These are phyloP conservation scores for Westerdykella ornata DNA, from an alignment of 2,329 filamentous ascomycete genomes.

Conservation along the genomic window DNA sequence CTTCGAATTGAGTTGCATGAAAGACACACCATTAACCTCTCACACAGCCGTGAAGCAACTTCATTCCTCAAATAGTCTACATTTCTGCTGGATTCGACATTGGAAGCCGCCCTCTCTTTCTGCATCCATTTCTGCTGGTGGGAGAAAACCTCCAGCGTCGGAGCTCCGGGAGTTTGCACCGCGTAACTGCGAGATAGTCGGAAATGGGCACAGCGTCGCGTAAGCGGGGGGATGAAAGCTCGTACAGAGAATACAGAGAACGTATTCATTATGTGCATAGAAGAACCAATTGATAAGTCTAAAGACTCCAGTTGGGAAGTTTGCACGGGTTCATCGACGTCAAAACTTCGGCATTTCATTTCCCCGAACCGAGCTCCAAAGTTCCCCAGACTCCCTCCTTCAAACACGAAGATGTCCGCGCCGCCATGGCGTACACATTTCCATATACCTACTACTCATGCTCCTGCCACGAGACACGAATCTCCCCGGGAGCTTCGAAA, in stretches of 20 bases:
- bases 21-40: conserved; percentile 65
- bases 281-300: not conserved
- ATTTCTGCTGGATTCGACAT: conserved; percentile 65
- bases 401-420: not conserved
- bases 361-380: conserved; percentile 7
- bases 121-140: conserved; percentile 80
- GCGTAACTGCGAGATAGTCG: conserved; percentile 56
- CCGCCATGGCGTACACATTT: conserved; percentile 49
- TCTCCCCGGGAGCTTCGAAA: conserved; percentile 22
- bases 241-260: conserved; percentile 25
- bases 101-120: conserved; percentile 72
- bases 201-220: conserved; percentile 20
- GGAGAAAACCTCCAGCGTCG: conserved; percentile 87
- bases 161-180: conserved; percentile 66
- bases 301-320: too few relatives aligned
- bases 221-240: conserved; percentile 32
- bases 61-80: conserved; percentile 94
- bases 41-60: conserved; percentile 74
- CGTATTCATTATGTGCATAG: conserved; percentile 21
- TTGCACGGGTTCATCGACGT: too few relatives aligned
- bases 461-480: conserved; percentile 52
- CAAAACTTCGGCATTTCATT: conserved; percentile 10
- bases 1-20: not conserved
- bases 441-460: conserved; percentile 61
- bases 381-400: not conserved